Percentiles rank a stretch among this genome's conserved stretches.
Evolutionary conservation across 805 yeast genomes (phyloP).

Genomic region (Saccharomycopsis malanga): DNA sequence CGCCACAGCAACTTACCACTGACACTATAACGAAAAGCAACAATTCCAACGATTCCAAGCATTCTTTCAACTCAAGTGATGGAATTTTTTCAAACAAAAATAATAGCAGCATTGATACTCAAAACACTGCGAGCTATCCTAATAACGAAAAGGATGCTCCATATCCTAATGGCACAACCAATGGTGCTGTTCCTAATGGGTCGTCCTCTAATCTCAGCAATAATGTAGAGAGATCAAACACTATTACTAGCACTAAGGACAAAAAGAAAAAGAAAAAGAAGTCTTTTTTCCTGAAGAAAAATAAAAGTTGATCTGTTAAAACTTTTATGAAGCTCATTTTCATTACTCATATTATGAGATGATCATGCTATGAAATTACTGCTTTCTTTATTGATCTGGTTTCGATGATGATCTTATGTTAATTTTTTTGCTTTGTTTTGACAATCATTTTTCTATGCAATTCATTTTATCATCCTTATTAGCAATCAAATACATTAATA

Average conservation of each 20-base stretch:
- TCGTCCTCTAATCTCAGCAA: slow-evolving; percentile 1
- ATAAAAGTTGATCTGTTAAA: not conserved
- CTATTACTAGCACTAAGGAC: slow-evolving; percentile 6
- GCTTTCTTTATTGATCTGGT: no score
- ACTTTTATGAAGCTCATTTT: not conserved
- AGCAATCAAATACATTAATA: no score
- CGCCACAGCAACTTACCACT: not conserved
- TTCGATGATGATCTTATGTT: no score
- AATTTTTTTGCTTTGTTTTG: no score
- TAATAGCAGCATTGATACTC: slow-evolving; percentile 14
- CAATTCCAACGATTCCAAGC: slow-evolving; percentile 8
- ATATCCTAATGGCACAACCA: not conserved
- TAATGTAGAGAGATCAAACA: slow-evolving; percentile 9
- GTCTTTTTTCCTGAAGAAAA: slow-evolving; percentile 19
- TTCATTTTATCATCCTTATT: no score
- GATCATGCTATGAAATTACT: no score
- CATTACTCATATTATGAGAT: no score
- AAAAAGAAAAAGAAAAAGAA: slow-evolving; percentile 18
- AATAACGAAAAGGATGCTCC: not conserved
- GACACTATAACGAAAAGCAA: slow-evolving; percentile 1
- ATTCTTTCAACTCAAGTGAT: slow-evolving; percentile 10
- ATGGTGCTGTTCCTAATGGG: not conserved
- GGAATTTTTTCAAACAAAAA: slow-evolving; percentile 14
- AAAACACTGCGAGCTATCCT: slow-evolving; percentile 12
- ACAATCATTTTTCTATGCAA: no score